Evolutionary conservation across 495 filamentous ascomycete genomes (phyloP), one percentile per base, ranked within the genome.

Genomic region (Aspergillus carlsbadensis): DNA sequence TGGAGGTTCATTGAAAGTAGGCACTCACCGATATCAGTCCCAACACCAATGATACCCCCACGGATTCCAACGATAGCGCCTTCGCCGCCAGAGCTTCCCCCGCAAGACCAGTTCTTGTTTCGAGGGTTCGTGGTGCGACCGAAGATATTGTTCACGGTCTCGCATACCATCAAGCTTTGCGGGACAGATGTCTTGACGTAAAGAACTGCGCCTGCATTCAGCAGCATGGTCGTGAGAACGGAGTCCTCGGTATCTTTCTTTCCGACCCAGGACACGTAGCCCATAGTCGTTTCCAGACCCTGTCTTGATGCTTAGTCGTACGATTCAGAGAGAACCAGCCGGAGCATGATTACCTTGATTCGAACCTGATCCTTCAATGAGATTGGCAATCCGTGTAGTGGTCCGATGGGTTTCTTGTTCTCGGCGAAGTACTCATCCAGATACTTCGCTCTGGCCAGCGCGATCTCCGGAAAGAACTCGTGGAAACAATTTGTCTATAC

Each of bases 281-380:
- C 70, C 63, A 69, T 68, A 6, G 55, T 64, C 6, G 68, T 70
- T 20, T 78, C 71, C 52, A 81, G 75, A 18, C 78, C 81, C 26
- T 82, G 69, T 15, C 39, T 17, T n/a, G n/a, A n/a, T n/a, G n/a
- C n/a, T n/a, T n/a, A n/a, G n/a, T n/a, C n/a, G n/a, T n/a, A n/a
- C n/a, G n/a, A n/a, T n/a, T n/a, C n/a, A n/a, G n/a, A n/a, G n/a
- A n/a, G n/a, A n/a, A n/a, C n/a, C n/a, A 29, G 26, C 8, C 8
- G 4, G 40, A 13, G 20, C 5, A 43, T 43, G 40, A 29, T 29
- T 8, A 43, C 81, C 44, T 80, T 78, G 40, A 87, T 80, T 33
- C 84, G 82, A 55, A 85, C 81, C 58, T 85, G 84, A 60, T 87
- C 84, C 57, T 86, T 87, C 13, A 87, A 60, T 21, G 78, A 81